Evolutionary conservation across 2,329 filamentous ascomycete genomes (phyloP).

Genomic region (Pestalotiopsis sp.): DNA sequence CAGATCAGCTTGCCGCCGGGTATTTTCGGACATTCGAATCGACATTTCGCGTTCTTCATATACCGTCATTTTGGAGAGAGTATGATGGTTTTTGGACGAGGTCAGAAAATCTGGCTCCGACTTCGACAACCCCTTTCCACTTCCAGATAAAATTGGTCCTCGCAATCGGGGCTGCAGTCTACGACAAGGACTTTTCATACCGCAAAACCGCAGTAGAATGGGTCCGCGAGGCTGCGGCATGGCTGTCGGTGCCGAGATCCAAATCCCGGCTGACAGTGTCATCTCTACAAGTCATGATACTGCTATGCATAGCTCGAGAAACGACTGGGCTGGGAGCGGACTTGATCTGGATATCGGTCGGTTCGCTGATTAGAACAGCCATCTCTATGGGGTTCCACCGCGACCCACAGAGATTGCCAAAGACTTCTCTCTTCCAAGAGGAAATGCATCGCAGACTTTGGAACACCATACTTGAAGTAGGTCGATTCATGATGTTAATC

Average conservation of each 20-base stretch:
- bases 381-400: slow-evolving; percentile 53
- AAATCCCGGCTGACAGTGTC: slow-evolving; percentile 53
- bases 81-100: slow-evolving; percentile 53
- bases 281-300: slow-evolving; percentile 48
- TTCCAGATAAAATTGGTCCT: slow-evolving; percentile 60
- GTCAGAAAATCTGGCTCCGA: slow-evolving; percentile 5
- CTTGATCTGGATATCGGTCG: slow-evolving; percentile 49
- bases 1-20: slow-evolving; percentile 47
- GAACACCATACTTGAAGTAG: slow-evolving; percentile 53
- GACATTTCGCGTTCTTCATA: slow-evolving; percentile 51
- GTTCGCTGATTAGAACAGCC: slow-evolving; percentile 45
- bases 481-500: background rate
- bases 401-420: slow-evolving; percentile 43
- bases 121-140: slow-evolving; percentile 45
- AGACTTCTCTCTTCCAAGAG: slow-evolving; percentile 32
- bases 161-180: slow-evolving; percentile 54
- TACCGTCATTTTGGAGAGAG: slow-evolving; percentile 48
- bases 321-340: slow-evolving; percentile 40
- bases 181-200: slow-evolving; percentile 52
- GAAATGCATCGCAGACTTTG: slow-evolving; percentile 55
- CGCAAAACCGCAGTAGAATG: slow-evolving; percentile 53
- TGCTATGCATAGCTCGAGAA: slow-evolving; percentile 46
- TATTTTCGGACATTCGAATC: slow-evolving; percentile 52
- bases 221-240: slow-evolving; percentile 59
- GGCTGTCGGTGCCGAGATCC: slow-evolving; percentile 53